phyloP scores from a whole-genome alignment of 345 rosid species.

The Kernera saxatilis region DNA sequence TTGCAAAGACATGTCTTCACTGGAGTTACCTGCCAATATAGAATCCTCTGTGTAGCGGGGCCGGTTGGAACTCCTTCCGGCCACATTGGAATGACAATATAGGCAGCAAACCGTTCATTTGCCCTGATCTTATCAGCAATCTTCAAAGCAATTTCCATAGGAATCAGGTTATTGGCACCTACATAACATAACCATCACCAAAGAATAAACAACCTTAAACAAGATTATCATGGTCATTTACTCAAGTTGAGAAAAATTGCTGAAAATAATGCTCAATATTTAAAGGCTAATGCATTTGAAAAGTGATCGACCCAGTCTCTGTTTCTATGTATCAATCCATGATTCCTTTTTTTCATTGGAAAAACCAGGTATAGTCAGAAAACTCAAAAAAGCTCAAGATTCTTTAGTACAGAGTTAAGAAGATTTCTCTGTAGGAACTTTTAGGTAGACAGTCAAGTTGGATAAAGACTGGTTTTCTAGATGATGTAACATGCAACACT shows the following conservation, averaged over 20 bases:
- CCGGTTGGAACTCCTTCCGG: conserved; percentile 96
- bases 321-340: background rate
- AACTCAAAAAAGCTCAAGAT: background rate
- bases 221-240: background rate
- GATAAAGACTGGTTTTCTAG: too few species aligned
- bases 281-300: background rate
- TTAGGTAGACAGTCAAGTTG: too few species aligned
- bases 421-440: background rate
- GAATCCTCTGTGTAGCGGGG: conserved; percentile 82
- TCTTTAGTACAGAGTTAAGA: background rate
- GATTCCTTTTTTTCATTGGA: background rate
- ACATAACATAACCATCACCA: conserved; percentile 24
- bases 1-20: background rate
- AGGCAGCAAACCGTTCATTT: conserved; percentile 85
- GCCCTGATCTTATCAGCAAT: conserved; percentile 87
- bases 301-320: background rate
- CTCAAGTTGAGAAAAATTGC: background rate
- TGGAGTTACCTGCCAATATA: conserved; percentile 83
- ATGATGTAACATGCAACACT: background rate
- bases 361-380: background rate
- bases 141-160: conserved; percentile 95
- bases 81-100: conserved; percentile 93
- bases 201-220: background rate
- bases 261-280: background rate
- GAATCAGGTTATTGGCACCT: conserved; percentile 95